A percentile compares a stretch with the other conserved stretches of the same genome.
Conservation (phyloP, 495 filamentous ascomycete genomes). For the Aspergillus leporis region DNA sequence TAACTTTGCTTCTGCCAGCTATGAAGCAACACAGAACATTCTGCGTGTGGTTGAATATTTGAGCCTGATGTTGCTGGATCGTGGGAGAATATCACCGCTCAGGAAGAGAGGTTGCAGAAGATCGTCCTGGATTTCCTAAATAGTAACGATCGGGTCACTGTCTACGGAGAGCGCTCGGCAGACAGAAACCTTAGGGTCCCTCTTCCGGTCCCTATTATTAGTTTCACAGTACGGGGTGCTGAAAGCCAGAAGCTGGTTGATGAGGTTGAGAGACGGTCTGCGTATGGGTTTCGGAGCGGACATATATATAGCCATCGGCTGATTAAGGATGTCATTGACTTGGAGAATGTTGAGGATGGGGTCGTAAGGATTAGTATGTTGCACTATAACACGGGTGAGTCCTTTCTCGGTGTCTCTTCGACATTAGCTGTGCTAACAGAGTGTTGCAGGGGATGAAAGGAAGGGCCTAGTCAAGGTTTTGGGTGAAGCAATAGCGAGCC, state of each 20-base stretch:
- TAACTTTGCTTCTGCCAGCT: slow-evolving; percentile 62
- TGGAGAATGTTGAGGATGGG: slow-evolving; percentile 54
- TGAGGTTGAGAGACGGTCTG: slow-evolving; percentile 53
- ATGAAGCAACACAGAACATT: slow-evolving; percentile 64
- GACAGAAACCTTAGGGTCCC: slow-evolving; percentile 54
- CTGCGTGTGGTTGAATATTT: slow-evolving; percentile 60
- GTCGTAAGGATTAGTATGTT: slow-evolving; percentile 70
- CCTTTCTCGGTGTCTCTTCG: slow-evolving; percentile 2
- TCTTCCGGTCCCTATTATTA: slow-evolving; percentile 62
- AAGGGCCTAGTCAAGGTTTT: slow-evolving; percentile 49
- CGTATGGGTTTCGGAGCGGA: slow-evolving; percentile 66
- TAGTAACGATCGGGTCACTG: slow-evolving; percentile 43
- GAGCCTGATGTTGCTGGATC: slow-evolving; percentile 30
- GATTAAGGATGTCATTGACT: slow-evolving; percentile 56
- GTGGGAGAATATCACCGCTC: slow-evolving; percentile 53
- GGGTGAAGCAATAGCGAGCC: slow-evolving; percentile 32
- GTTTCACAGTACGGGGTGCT: slow-evolving; percentile 60
- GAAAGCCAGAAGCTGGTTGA: slow-evolving; percentile 60
- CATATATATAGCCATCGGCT: slow-evolving; percentile 67
- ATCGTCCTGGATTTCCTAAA: slow-evolving; percentile 58
- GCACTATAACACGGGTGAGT: slow-evolving; percentile 75
- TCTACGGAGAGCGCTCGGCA: slow-evolving; percentile 55
- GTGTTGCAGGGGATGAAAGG: slow-evolving; percentile 54
- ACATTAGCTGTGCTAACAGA: slow-evolving; percentile 17
- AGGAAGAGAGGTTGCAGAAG: slow-evolving; percentile 61